phyloP scores from a whole-genome alignment of 1,284 basidiomycete genomes.

The Mycosarcoma mackinlayi region DNA sequence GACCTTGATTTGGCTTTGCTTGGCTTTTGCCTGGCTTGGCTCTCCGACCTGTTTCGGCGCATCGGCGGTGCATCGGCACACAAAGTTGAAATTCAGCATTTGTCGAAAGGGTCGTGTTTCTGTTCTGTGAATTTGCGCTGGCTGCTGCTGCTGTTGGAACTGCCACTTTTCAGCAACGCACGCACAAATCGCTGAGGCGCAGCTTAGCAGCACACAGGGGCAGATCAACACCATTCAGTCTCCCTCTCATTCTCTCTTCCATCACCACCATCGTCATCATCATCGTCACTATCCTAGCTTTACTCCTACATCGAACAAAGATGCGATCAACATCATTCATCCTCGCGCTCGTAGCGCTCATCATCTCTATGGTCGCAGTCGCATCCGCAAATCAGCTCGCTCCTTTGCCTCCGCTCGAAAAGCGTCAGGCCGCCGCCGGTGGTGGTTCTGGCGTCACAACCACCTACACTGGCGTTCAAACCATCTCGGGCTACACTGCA shows the following conservation, averaged over 20 bases:
- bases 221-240: not conserved
- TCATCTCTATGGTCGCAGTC: conserved; percentile 33
- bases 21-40: not conserved
- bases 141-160: not conserved
- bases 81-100: not conserved
- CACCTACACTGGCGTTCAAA: conserved; percentile 48
- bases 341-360: conserved; percentile 33
- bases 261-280: not conserved
- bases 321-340: conserved; percentile 32
- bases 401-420: conserved; percentile 19
- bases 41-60: no score
- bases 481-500: conserved; percentile 57
- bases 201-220: conserved; percentile 8
- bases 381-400: conserved; percentile 26
- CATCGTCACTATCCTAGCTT: not conserved
- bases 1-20: not conserved
- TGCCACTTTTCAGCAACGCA: no score
- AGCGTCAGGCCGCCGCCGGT: conserved; percentile 54
- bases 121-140: not conserved
- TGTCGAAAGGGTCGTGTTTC: no score
- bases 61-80: conserved; percentile 3
- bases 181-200: not conserved
- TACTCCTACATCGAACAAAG: not conserved
- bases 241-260: not conserved
- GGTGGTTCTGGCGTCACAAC: conserved; percentile 52